These are phyloP conservation scores for Aureobasidium uvarum DNA, from an alignment of 2,329 filamentous ascomycete species.

Conservation along the genomic window DNA sequence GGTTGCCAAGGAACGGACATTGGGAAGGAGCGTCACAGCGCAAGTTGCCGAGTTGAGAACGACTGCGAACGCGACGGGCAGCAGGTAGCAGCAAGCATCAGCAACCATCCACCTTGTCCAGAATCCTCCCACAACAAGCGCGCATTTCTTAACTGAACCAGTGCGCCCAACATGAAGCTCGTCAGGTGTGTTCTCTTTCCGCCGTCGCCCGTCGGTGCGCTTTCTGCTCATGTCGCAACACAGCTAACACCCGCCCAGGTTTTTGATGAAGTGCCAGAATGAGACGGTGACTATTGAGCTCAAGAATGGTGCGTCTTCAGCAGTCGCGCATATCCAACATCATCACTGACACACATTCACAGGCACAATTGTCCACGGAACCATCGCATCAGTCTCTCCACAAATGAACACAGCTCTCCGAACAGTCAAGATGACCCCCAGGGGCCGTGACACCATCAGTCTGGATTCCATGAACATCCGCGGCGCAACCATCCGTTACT, in stretches of 20 bases:
- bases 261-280: slow-evolving; percentile 99
- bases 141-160: slow-evolving; percentile 16
- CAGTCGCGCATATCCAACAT: not conserved
- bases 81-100: not conserved
- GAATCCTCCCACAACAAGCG: slow-evolving; percentile 2
- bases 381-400: slow-evolving; percentile 92
- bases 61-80: slow-evolving; percentile 6
- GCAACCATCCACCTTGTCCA: not conserved
- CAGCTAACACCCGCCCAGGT: slow-evolving; percentile 51
- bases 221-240: slow-evolving; percentile 36
- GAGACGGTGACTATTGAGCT: slow-evolving; percentile 98
- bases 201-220: slow-evolving; percentile 13
- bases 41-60: slow-evolving; percentile 15
- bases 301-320: slow-evolving; percentile 75
- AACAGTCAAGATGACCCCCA: slow-evolving; percentile 93
- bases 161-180: slow-evolving; percentile 76
- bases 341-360: slow-evolving; percentile 19
- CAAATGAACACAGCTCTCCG: slow-evolving; percentile 98
- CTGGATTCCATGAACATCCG: slow-evolving; percentile 97
- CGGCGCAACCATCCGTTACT: slow-evolving; percentile 93
- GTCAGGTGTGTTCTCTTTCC: slow-evolving; percentile 68
- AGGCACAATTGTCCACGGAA: slow-evolving; percentile 96
- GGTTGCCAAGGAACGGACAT: slow-evolving; percentile 4
- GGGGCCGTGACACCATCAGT: slow-evolving; percentile 79
- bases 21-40: slow-evolving; percentile 18